These are phyloP conservation scores for Phialocephala subalpina DNA, from an alignment of 2,329 filamentous ascomycete genomes.

Conservation along the genomic window DNA sequence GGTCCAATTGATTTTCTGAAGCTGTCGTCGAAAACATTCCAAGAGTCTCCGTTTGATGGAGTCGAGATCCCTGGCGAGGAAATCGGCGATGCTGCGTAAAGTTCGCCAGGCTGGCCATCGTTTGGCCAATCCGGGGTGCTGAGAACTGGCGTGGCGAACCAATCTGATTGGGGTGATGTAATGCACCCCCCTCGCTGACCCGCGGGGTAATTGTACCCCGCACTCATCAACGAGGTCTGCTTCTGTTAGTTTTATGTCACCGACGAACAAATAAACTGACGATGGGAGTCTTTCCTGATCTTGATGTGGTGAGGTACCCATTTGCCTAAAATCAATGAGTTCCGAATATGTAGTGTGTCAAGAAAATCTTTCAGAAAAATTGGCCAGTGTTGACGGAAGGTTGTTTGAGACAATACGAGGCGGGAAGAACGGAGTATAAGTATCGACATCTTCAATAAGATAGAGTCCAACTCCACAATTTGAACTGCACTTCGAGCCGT, in stretches of 20 bases:
- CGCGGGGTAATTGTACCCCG: conserved; percentile 4
- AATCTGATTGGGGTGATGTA: conserved; percentile 3
- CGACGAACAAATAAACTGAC: not conserved
- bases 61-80: not conserved
- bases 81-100: conserved; percentile 1
- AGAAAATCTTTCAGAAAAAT: not conserved
- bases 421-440: not conserved
- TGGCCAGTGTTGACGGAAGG: too few species aligned
- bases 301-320: not conserved
- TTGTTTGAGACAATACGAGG: not conserved
- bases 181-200: not conserved
- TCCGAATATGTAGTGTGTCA: not conserved
- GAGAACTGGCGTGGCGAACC: not conserved
- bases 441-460: not conserved
- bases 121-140: conserved; percentile 1
- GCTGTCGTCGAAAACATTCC: conserved; percentile 4
- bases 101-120: not conserved
- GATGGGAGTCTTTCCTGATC: conserved; percentile 3
- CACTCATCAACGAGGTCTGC: not conserved
- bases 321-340: not conserved
- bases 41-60: not conserved
- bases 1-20: not conserved
- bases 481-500: not conserved
- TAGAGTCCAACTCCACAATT: not conserved
- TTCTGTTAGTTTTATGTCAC: not conserved